Evolutionary conservation across 768 basidiomycete species (phyloP), one percentile per base, ranked within the genome.

Genomic region (Boletus eberwhitei): DNA sequence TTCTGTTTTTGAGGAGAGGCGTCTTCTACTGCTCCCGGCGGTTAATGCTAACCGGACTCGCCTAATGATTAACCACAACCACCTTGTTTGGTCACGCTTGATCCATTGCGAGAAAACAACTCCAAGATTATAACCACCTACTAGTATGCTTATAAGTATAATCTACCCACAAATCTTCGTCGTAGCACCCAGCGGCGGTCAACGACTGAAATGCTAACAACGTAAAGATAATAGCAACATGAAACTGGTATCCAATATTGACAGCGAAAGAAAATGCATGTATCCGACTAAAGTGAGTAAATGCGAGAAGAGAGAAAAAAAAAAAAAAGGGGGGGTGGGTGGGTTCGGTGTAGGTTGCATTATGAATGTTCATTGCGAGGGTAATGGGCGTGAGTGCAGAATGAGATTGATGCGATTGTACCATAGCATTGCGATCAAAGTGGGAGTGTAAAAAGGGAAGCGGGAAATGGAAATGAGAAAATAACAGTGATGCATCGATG

Each of bases 281-380:
- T 64, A 61, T 70, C 61, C 59, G 69, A 59, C 53, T 53, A 59
- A 63, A 46, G 39, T 45, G 59, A 59, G 26, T 49, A 52, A 65
- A 50, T 59, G 61, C 52, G 53, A 52, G 50, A 59, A 54, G 43
- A 35, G 44, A 53, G 53, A 58, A 61, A 55, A 57, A 63, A 53
- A 54, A 58, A 61, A 55, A 57, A 63, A 54, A 53, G 24, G 24
- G 24, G 24, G 24, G 24, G 24, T 1, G 24, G 24, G 5, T 5
- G 3, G 22, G 29, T 57, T 63, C 34, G 49, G 60, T 60, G 66
- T 63, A 58, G 64, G 59, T 62, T 65, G 67, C 61, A 74, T 73
- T 74, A 74, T 61, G 64, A 70, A 59, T 69, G 66, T 70, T 69
- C 66, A 68, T 65, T 71, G 71, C 60, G 66, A 64, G 63, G 57